A percentile compares a stretch with the other conserved stretches of the same genome.
Evolutionary conservation across 2,329 filamentous ascomycete species (phyloP).

Genomic region (Samsoniella hepiali): DNA sequence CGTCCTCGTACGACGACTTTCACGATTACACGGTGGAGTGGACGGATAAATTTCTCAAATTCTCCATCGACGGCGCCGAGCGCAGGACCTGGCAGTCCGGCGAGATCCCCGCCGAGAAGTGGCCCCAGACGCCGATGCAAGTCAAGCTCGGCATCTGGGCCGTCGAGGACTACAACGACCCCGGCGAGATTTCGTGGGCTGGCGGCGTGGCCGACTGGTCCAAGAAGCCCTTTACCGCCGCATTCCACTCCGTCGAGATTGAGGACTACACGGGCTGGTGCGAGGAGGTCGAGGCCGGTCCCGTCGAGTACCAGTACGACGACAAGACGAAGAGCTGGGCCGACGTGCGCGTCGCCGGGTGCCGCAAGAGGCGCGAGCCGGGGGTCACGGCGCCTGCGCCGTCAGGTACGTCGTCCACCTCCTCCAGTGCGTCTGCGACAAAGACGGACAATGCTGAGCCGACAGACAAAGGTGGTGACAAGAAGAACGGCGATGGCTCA

Average conservation of each 20-base stretch:
- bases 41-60: conserved; percentile 56
- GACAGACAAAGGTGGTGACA: conserved; percentile 1
- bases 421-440: conserved; percentile 1
- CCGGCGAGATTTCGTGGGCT: conserved; percentile 66
- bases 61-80: conserved; percentile 53
- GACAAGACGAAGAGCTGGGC: conserved; percentile 29
- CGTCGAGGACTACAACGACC: conserved; percentile 45
- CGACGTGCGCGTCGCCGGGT: conserved; percentile 29
- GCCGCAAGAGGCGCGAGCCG: conserved; percentile 23
- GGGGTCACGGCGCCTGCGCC: conserved; percentile 14
- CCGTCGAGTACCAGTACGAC: conserved; percentile 30
- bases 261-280: conserved; percentile 32
- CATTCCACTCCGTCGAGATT: conserved; percentile 28
- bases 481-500: not conserved
- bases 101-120: conserved; percentile 45
- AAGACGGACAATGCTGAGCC: conserved; percentile 10
- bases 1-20: conserved; percentile 38
- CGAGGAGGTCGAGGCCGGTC: conserved; percentile 20
- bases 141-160: conserved; percentile 60
- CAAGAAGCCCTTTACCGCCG: conserved; percentile 24
- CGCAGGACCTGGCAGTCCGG: conserved; percentile 38
- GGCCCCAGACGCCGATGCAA: conserved; percentile 68
- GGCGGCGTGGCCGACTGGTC: conserved; percentile 48
- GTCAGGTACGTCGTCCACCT: conserved; percentile 12
- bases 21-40: conserved; percentile 69